These are phyloP conservation scores for Coelastrella sp. DNA, from an alignment of 139 green algal species.

Conservation along the genomic window DNA sequence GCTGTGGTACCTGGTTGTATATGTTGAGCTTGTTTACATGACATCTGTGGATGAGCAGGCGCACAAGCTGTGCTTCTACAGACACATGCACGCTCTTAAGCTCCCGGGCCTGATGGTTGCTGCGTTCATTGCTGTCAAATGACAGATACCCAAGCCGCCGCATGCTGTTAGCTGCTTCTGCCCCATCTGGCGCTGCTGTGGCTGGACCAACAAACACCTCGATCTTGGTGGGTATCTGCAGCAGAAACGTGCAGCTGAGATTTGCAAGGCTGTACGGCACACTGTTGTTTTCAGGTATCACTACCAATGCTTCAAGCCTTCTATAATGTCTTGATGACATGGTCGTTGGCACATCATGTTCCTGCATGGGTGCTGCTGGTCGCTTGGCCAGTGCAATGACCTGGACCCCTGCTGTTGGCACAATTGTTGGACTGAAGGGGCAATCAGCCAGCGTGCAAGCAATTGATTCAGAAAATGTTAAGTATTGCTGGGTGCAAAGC, in stretches of 20 bases:
- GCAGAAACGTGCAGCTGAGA: too few relatives aligned
- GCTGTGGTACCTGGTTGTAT: constrained; percentile 82
- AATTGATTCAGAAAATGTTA: too few relatives aligned
- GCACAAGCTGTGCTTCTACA: constrained; percentile 64
- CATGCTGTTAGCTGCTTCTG: constrained; percentile 42
- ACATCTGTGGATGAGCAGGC: constrained; percentile 83
- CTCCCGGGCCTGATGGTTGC: constrained; percentile 87
- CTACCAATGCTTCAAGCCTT: too few relatives aligned
- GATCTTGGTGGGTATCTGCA: constrained; percentile 84
- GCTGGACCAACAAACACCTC: constrained; percentile 82
- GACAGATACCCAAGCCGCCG: constrained; percentile 89
- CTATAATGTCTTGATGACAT: too few relatives aligned
- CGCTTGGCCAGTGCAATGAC: too few relatives aligned
- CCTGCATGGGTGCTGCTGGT: too few relatives aligned
- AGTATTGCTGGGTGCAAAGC: too few relatives aligned
- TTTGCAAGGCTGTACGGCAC: constrained; percentile 48
- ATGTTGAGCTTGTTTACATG: constrained; percentile 95
- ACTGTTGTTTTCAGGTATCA: constrained; percentile 69
- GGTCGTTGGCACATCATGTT: too few relatives aligned
- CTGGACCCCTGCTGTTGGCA: too few relatives aligned
- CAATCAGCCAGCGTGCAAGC: too few relatives aligned
- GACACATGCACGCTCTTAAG: constrained; percentile 94
- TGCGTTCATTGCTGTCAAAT: constrained; percentile 93
- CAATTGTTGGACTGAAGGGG: too few relatives aligned
- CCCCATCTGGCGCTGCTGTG: constrained; percentile 12